phyloP scores from a whole-genome alignment of 345 rosid genomes.

The Eucalyptus polybractea region DNA sequence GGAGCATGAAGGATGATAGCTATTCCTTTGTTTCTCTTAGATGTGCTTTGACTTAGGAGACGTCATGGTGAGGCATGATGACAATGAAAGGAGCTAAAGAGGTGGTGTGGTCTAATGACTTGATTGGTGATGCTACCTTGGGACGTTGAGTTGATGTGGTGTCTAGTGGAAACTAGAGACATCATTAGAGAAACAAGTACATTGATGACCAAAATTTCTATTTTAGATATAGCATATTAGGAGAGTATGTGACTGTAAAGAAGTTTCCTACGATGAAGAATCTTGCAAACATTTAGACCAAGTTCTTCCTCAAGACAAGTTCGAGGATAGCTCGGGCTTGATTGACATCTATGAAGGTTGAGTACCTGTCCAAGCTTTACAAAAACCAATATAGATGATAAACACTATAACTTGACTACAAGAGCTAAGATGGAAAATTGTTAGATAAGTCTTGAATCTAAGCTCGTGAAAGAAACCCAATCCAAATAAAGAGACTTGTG shows the following conservation, averaged over 20 bases:
- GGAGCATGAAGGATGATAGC: not conserved
- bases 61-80: not conserved
- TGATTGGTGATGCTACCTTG: not conserved
- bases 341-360: not conserved
- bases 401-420: not conserved
- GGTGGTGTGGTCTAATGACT: not conserved
- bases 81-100: not conserved
- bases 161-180: not conserved
- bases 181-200: not conserved
- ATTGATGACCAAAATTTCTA: not conserved
- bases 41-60: not conserved
- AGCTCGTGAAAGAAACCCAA: not conserved
- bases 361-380: not conserved
- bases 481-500: not conserved
- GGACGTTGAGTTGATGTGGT: not conserved
- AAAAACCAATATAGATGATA: not conserved
- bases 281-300: not conserved
- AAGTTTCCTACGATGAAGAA: not conserved
- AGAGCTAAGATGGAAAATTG: not conserved
- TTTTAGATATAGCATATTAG: not conserved
- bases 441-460: not conserved
- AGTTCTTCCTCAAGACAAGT: not conserved
- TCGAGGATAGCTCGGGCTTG: not conserved
- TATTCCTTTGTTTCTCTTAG: not conserved
- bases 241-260: not conserved